phyloP scores from a whole-genome alignment of 176 grass and related monocot genomes.

The Triticum monococcum region DNA sequence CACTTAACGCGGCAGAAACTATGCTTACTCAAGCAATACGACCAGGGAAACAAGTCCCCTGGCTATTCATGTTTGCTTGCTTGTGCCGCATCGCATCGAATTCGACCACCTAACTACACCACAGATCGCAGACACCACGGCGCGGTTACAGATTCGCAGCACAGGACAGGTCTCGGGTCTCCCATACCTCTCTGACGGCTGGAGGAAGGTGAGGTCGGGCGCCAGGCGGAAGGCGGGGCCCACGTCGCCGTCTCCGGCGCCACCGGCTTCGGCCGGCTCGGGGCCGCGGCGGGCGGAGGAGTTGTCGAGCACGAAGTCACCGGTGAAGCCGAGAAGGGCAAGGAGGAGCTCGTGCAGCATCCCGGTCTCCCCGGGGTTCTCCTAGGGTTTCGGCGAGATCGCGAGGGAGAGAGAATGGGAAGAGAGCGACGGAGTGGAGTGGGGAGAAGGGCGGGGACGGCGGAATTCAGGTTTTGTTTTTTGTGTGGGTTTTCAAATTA shows the following conservation, averaged over 20 bases:
- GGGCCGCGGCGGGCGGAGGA: conserved; percentile 15
- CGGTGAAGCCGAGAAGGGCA: conserved; percentile 87
- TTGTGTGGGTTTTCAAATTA: background rate
- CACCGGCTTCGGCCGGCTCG: conserved; percentile 20
- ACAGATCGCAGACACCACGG: background rate
- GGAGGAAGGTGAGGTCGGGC: conserved; percentile 84
- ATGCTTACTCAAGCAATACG: background rate
- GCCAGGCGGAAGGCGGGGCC: conserved; percentile 82
- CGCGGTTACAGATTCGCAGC: conserved; percentile 4
- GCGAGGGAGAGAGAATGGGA: background rate
- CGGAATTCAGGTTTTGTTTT: background rate
- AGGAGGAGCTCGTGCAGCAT: conserved; percentile 98
- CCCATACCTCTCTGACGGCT: conserved; percentile 79
- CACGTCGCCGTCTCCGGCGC: conserved; percentile 1
- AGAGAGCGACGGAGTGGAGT: too few relatives aligned
- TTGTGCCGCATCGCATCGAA: background rate
- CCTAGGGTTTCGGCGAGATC: conserved; percentile 45
- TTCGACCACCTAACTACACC: background rate
- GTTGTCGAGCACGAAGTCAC: conserved; percentile 78
- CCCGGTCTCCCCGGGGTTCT: conserved; percentile 7
- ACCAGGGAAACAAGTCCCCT: background rate
- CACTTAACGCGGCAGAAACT: background rate
- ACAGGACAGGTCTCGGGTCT: background rate
- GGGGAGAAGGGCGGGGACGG: conserved; percentile 9
- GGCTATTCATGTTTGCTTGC: background rate